Evolutionary conservation across 805 yeast genomes (phyloP), one percentile per base, ranked within the genome.

Genomic region (Teunomyces funiuensis): DNA sequence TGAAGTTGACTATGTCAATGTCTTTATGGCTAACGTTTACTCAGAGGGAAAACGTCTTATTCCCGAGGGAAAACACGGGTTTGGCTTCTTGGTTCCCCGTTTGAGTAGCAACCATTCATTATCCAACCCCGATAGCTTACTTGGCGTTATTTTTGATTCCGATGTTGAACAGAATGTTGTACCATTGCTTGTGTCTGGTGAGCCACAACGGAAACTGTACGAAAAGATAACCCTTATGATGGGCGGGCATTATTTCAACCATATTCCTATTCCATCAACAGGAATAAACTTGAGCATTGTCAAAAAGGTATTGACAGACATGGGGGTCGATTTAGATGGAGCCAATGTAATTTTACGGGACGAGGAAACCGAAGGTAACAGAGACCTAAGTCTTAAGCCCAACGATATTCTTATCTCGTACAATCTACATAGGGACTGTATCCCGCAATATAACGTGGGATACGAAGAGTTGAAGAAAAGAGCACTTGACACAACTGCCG

Each of bases 71-170:
- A 58, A 65, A 23, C 71, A 75, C 43, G 96, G 97, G 28, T 91
- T 91, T 71, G 99, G 99, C 1, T 88, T 85, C 52, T 72, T 91
- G 36, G 85, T 90, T 7, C 99, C 99, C 2, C 55, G 56, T 41
- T n/a, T 6, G 6, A 18, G 23, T 11, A 31, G 16, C 23, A 31
- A 31, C 25, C 34, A 31, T n/a, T 28, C 28, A 14, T 28, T 28
- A 45, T 37, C 50, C 5, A 81, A 82, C 48, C 70, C 74, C 3
- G 80, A 79, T 36, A 69, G 76, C 14, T 63, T 89, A 11, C 67
- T 91, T 22, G 99, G 99, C 2, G 88, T 88, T 5, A 88, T 93
- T 14, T 91, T 84, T 63, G 98, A 91, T 60, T 87, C 96, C 1
- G 88, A 88, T 41, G 78, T 88, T 16, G 93, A 86, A 54, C 74